Conservation (phyloP, 441 rosid genomes). For the Populus trichocarpa region DNA sequence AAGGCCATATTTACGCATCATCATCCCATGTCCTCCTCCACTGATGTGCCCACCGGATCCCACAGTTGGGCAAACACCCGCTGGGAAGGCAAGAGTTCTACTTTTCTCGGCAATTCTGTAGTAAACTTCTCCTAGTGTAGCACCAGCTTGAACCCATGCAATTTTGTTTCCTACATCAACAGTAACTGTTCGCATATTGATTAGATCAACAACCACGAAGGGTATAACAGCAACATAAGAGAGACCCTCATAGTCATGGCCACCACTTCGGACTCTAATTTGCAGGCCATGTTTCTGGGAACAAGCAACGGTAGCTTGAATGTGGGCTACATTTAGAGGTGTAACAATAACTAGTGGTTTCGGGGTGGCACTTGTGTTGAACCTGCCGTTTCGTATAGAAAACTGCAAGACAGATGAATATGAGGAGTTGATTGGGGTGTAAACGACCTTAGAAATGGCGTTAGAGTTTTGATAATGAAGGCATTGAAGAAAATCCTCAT, state of each 20-base stretch:
- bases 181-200: slow-evolving; percentile 31
- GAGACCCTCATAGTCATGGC: slow-evolving; percentile 68
- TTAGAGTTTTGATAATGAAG: neutral
- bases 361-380: slow-evolving; percentile 31
- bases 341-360: slow-evolving; percentile 58
- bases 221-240: slow-evolving; percentile 50
- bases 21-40: slow-evolving; percentile 56
- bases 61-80: slow-evolving; percentile 54
- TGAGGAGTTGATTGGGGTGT: slow-evolving; percentile 22
- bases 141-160: slow-evolving; percentile 57
- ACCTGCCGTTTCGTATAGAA: slow-evolving; percentile 45
- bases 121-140: slow-evolving; percentile 55
- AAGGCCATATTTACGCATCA: slow-evolving; percentile 61
- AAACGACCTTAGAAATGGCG: slow-evolving; percentile 6
- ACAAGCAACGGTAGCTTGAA: slow-evolving; percentile 49
- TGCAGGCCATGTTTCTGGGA: slow-evolving; percentile 39
- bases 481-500: slow-evolving; percentile 18
- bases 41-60: slow-evolving; percentile 61
- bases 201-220: slow-evolving; percentile 48
- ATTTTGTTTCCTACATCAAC: slow-evolving; percentile 33
- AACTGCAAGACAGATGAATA: slow-evolving; percentile 22
- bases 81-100: slow-evolving; percentile 51
- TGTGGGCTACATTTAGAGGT: slow-evolving; percentile 37
- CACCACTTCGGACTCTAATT: slow-evolving; percentile 61
- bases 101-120: slow-evolving; percentile 48